phyloP scores from a whole-genome alignment of 768 basidiomycete species.

The Lactifluus rugatus region DNA sequence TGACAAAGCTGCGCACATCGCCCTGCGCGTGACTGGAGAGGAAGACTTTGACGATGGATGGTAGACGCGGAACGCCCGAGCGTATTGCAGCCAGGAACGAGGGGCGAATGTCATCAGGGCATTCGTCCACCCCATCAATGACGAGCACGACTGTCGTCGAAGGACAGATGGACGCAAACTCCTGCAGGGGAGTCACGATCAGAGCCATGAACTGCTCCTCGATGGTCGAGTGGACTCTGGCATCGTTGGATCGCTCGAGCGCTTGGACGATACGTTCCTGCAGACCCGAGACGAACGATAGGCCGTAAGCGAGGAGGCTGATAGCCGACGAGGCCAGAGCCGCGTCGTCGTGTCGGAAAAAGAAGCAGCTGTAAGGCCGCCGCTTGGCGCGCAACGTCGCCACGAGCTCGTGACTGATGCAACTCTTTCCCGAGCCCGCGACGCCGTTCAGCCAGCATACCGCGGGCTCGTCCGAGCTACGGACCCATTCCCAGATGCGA shows the following conservation, averaged over 20 bases:
- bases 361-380: constrained; percentile 18
- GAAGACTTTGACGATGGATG: constrained; percentile 13
- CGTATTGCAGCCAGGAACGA: constrained; percentile 5
- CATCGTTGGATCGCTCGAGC: constrained; percentile 4
- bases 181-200: constrained; percentile 8
- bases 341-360: constrained; percentile 15
- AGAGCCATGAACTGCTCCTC: constrained; percentile 17
- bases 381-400: constrained; percentile 8
- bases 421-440: constrained; percentile 21
- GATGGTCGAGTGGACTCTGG: constrained; percentile 2
- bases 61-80: constrained; percentile 1
- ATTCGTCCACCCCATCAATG: constrained; percentile 20
- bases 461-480: constrained; percentile 1
- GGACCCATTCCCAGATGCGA: constrained; percentile 12
- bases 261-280: constrained; percentile 5
- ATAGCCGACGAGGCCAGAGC: constrained; percentile 10
- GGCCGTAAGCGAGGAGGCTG: constrained; percentile 17
- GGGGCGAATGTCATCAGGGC: constrained; percentile 5
- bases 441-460: constrained; percentile 18
- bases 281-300: constrained; percentile 11
- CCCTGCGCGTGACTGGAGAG: constrained; percentile 17
- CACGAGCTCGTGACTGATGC: constrained; percentile 18
- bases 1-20: constrained; percentile 4
- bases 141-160: constrained; percentile 12
- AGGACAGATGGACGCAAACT: constrained; percentile 6